phyloP scores from a whole-genome alignment of 2,329 filamentous ascomycete genomes.

The Sclerotinia borealis region DNA sequence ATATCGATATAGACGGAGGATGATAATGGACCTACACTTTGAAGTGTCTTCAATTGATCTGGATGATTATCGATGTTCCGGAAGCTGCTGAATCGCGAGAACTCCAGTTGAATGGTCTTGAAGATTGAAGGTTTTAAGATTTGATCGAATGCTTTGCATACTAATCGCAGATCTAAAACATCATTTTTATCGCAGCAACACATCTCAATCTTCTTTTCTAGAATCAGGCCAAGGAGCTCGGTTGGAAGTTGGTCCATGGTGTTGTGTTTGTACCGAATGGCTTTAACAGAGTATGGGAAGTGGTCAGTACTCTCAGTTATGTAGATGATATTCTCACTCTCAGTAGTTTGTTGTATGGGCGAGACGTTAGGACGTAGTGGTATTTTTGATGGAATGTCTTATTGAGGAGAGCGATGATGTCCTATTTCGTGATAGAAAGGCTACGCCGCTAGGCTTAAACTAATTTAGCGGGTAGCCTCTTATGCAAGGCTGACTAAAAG shows the following conservation, averaged over 20 bases:
- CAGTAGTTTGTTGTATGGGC: not conserved
- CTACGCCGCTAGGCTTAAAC: too few species aligned
- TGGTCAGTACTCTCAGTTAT: too few species aligned
- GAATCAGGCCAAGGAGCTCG: constrained; percentile 44
- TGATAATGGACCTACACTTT: constrained; percentile 42
- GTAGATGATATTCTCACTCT: not conserved
- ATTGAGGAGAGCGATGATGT: too few species aligned
- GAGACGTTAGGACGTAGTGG: not conserved
- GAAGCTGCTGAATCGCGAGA: constrained; percentile 38
- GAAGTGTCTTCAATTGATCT: constrained; percentile 36
- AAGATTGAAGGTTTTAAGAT: constrained; percentile 42
- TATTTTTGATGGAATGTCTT: too few species aligned
- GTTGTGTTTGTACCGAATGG: not conserved
- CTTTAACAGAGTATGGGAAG: not conserved
- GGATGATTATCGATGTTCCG: not conserved
- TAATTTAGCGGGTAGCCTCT: too few species aligned
- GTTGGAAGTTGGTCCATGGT: constrained; percentile 41
- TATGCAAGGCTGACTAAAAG: too few species aligned
- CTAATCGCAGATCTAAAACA: constrained; percentile 41
- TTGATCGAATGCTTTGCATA: constrained; percentile 44
- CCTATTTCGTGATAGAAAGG: not conserved
- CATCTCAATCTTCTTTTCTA: constrained; percentile 38
- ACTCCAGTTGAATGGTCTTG: constrained; percentile 45
- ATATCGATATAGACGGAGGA: constrained; percentile 46
- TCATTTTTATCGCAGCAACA: constrained; percentile 39